These are phyloP conservation scores for Claviceps pazoutovae DNA, from an alignment of 2,329 filamentous ascomycete species.

Conservation along the genomic window DNA sequence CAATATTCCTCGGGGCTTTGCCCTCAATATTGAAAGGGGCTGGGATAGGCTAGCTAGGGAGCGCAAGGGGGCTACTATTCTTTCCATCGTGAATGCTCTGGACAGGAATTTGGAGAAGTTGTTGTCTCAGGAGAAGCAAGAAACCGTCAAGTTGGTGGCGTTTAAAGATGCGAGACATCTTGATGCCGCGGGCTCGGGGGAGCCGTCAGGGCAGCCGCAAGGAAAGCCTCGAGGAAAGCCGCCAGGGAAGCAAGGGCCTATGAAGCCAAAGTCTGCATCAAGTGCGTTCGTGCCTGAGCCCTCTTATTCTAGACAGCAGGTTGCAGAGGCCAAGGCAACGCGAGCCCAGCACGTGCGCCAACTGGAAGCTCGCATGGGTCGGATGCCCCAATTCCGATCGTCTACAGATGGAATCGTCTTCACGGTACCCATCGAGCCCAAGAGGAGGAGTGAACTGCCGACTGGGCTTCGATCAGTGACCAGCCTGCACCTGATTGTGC, in stretches of 20 bases:
- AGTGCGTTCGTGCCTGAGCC: slow-evolving; percentile 27
- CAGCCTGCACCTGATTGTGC: slow-evolving; percentile 54
- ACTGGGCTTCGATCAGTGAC: slow-evolving; percentile 44
- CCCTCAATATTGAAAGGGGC: slow-evolving; percentile 62
- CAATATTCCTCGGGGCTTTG: slow-evolving; percentile 56
- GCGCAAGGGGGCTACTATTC: slow-evolving; percentile 41
- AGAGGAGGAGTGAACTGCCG: slow-evolving; percentile 46
- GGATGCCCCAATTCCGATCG: slow-evolving; percentile 51
- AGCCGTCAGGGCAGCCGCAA: neutral
- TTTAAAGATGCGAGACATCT: slow-evolving; percentile 43
- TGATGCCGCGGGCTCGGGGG: slow-evolving; percentile 11
- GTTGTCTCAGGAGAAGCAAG: slow-evolving; percentile 54
- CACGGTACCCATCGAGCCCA: slow-evolving; percentile 55
- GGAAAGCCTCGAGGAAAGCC: slow-evolving; percentile 1
- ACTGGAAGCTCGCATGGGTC: slow-evolving; percentile 60
- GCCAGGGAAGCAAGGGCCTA: neutral
- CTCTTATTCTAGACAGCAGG: slow-evolving; percentile 45
- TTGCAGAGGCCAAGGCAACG: slow-evolving; percentile 45
- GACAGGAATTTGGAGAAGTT: slow-evolving; percentile 60
- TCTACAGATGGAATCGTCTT: slow-evolving; percentile 57
- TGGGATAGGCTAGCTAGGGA: slow-evolving; percentile 52
- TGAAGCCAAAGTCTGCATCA: slow-evolving; percentile 7
- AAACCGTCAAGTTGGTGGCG: slow-evolving; percentile 55
- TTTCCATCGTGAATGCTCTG: slow-evolving; percentile 53
- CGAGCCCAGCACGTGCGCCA: slow-evolving; percentile 55